Evolutionary conservation across 2,329 filamentous ascomycete genomes (phyloP).

Genomic region (Madurella fahalii): DNA sequence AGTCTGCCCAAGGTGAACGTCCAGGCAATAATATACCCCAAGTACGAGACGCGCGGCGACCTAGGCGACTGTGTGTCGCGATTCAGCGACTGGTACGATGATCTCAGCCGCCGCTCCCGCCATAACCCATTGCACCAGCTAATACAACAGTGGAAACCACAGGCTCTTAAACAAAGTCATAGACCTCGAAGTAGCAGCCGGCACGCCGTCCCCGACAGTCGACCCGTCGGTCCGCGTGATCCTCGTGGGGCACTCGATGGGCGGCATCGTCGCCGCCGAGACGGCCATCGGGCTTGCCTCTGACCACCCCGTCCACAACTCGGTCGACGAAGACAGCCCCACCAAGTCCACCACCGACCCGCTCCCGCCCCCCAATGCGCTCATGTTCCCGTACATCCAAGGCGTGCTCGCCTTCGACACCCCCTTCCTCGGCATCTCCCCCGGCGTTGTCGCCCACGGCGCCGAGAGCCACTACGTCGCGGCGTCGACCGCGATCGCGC

Average conservation of each 20-base stretch:
- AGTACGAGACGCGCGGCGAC: constrained; percentile 78
- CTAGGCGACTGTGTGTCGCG: constrained; percentile 64
- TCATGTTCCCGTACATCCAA: constrained; percentile 93
- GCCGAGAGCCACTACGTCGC: constrained; percentile 83
- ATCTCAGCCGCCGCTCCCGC: not conserved
- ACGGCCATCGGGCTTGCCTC: constrained; percentile 68
- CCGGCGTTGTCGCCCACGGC: constrained; percentile 77
- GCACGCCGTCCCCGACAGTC: constrained; percentile 76
- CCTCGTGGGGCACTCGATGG: constrained; percentile 84
- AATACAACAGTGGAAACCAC: not conserved
- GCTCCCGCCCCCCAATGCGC: constrained; percentile 45
- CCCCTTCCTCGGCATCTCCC: constrained; percentile 78
- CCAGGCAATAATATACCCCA: constrained; percentile 67
- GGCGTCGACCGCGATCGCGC: constrained; percentile 63
- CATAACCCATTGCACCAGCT: not conserved
- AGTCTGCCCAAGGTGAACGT: constrained; percentile 67
- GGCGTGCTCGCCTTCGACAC: constrained; percentile 92
- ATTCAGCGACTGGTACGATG: constrained; percentile 67
- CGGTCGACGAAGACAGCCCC: constrained; percentile 36
- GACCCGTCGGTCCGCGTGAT: constrained; percentile 80
- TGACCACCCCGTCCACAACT: constrained; percentile 50
- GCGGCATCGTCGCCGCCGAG: constrained; percentile 91
- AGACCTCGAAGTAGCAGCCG: constrained; percentile 81
- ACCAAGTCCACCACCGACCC: constrained; percentile 34
- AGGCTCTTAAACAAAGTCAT: constrained; percentile 91